Percentiles rank a stretch among this genome's conserved stretches.
phyloP scores from a whole-genome alignment of 805 yeast species.

The Candida boleticola region DNA sequence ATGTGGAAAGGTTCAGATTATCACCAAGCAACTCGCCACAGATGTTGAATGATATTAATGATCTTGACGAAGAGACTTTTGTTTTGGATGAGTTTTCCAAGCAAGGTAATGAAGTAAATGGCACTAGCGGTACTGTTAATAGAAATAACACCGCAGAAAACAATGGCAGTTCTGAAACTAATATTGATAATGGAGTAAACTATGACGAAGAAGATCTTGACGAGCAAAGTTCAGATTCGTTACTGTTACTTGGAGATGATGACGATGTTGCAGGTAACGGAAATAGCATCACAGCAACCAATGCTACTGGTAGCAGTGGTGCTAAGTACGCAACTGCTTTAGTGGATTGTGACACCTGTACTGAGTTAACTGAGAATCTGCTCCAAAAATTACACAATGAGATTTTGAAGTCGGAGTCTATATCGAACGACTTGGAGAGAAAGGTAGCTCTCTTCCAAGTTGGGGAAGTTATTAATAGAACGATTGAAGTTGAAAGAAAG shows the following conservation, averaged over 20 bases:
- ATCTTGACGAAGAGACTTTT: slow-evolving; percentile 29
- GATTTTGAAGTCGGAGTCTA: slow-evolving; percentile 34
- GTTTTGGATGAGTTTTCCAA: slow-evolving; percentile 31
- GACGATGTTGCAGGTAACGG: slow-evolving; percentile 4
- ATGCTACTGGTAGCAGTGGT: not conserved
- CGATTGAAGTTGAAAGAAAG: slow-evolving; percentile 32
- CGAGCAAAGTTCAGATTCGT: slow-evolving; percentile 6
- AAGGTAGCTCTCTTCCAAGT: slow-evolving; percentile 32
- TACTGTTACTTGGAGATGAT: slow-evolving; percentile 8
- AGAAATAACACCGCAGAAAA: slow-evolving; percentile 30
- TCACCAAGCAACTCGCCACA: slow-evolving; percentile 42
- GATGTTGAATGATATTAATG: slow-evolving; percentile 31
- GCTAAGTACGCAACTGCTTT: not conserved
- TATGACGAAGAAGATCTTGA: slow-evolving; percentile 9
- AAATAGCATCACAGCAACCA: not conserved
- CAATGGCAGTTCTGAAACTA: slow-evolving; percentile 21
- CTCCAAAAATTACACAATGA: slow-evolving; percentile 27
- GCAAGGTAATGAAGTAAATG: slow-evolving; percentile 16
- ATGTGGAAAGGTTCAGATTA: slow-evolving; percentile 25
- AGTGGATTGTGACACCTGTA: not conserved
- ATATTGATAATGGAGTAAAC: slow-evolving; percentile 15
- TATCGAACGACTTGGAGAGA: slow-evolving; percentile 30
- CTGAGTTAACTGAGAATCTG: slow-evolving; percentile 12
- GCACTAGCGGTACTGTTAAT: slow-evolving; percentile 20
- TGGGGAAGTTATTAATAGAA: slow-evolving; percentile 29